Evolutionary conservation across 371 early-diverging fungal genomes (phyloP), one percentile per base, ranked within the genome.

Genomic region (Coemansia sp.): DNA sequence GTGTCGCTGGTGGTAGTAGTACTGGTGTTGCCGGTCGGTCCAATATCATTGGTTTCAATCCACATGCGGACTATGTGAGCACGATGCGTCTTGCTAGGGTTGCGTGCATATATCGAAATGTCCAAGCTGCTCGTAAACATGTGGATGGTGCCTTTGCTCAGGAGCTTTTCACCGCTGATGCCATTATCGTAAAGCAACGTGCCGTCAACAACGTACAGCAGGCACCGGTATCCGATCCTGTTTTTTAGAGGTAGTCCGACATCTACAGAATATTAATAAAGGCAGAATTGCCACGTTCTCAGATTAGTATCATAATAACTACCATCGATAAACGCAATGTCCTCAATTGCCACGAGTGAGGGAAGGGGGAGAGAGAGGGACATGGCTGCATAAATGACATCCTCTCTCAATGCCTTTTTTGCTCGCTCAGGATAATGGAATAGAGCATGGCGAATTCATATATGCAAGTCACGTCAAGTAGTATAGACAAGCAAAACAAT

Each of bases 81-180:
- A 23, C 68, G 67, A 25, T 75, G 77, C 3, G 77, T 71, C 64
- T 67, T 67, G 65, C 77, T 75, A 0, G 77, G 72, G 16, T 75
- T 75, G 11, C 65, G 67, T 48, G 71, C 72, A 52, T 75, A 75
- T 5, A 65, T 68, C 14, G 64, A 26, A 5, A 56, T 52, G 33
- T 71, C 65, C 23, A 30, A 56, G 21, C 9, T 67, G 11, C 71
- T 67, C 7, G 72, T 71, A 2, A 71, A 67, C 62, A 75, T 50
- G 30, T 67, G 65, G 58, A 75, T 37, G n/a, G 71, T 71, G 20
- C 77, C 77, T 42, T 71, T 75, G 62, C 71, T 71, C 20, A 75
- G 62, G 23, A 75, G 53, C 62, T 68, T 71, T 21, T 75, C 77
- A 14, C 65, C 64, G 23, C 71, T 67, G 14, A 75, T 30, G 53